Evolutionary conservation across 495 filamentous ascomycete species (phyloP), one percentile per base, ranked within the genome.

Genomic region (Recurvomyces mirabilis): DNA sequence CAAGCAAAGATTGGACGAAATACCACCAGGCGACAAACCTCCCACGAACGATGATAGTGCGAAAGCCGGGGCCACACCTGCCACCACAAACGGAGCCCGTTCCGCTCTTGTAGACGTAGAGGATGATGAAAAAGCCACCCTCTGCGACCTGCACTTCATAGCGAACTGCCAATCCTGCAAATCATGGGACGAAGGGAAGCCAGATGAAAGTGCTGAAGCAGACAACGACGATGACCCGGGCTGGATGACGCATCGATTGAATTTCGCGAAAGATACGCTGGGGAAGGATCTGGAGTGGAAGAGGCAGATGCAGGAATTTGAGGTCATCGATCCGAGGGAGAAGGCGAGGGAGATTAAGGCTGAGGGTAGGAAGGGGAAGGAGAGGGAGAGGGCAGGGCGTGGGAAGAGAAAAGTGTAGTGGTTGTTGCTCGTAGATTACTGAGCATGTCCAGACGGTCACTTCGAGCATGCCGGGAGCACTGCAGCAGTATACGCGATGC

Each of bases 231-330:
- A 70, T 65, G 53, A 51, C 29, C 21, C 40, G 15, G 62, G 63
- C 14, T 82, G 80, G 81, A 68, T 81, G 60, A 60, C 59, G 6
- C 91, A 96, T 63, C 67, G 73, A 9, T 64, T 98, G 25, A 86
- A 67, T 11, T 96, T 95, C 65, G 79, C 79, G 14, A 89, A 87
- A 48, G 93, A 98, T 58, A 80, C 79, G 44, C 62, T 93, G 2
- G 91, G 93, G 25, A 96, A 96, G 58, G 87, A 94, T 61, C 61
- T 94, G 42, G 84, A 75, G 26, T 95, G 87, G 73, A 86, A 88
- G 61, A 78, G 79, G 64, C 81, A 84, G 57, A 85, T 87, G 35
- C 81, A 84, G 47, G 87, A 94, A 55, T 64, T 98, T 36, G 81
- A 93, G 46, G 87, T 96, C 1, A 94, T 96, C 64, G 93, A 98